A percentile compares a stretch with the other conserved stretches of the same genome.
phyloP scores from a whole-genome alignment of 495 filamentous ascomycete genomes.

The Neurospora sp. region DNA sequence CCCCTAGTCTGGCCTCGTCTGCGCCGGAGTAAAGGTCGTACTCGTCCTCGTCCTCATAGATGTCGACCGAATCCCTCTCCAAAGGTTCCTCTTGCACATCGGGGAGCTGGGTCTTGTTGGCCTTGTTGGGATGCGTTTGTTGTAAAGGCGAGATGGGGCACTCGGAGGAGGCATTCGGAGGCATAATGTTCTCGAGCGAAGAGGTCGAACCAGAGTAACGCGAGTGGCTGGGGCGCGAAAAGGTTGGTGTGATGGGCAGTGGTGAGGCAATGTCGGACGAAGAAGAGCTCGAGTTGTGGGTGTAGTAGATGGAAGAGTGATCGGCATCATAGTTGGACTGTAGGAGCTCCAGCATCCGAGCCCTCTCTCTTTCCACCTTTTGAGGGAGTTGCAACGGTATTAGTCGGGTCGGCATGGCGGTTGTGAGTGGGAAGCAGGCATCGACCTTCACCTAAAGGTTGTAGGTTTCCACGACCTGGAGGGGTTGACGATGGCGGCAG shows the following conservation, averaged over 20 bases:
- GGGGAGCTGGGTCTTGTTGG: constrained; percentile 40
- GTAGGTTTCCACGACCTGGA: not conserved
- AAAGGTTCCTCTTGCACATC: constrained; percentile 46
- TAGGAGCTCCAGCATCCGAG: constrained; percentile 27
- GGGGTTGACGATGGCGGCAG: constrained; percentile 6
- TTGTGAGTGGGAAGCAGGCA: not conserved
- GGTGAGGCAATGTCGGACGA: constrained; percentile 50
- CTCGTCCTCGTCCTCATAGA: constrained; percentile 31
- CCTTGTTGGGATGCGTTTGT: constrained; percentile 23
- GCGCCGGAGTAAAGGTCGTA: constrained; percentile 13
- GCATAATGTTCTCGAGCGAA: constrained; percentile 34
- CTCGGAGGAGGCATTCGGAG: constrained; percentile 24
- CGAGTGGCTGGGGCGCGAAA: constrained; percentile 45
- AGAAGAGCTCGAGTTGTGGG: constrained; percentile 32
- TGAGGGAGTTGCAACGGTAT: constrained; percentile 40
- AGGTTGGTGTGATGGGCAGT: constrained; percentile 52
- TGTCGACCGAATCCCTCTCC: constrained; percentile 46
- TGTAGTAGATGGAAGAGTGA: constrained; percentile 17
- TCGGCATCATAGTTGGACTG: constrained; percentile 14
- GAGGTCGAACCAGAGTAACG: constrained; percentile 46
- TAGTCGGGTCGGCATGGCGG: constrained; percentile 40
- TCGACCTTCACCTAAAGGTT: not conserved
- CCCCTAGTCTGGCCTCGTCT: not conserved
- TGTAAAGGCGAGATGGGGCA: constrained; percentile 35
- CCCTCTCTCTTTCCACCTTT: constrained; percentile 38